Percentiles rank a stretch among this genome's conserved stretches.
Evolutionary conservation across 1,139 yeast species (phyloP).

Genomic region (Magnusiomyces tetraspermus): DNA sequence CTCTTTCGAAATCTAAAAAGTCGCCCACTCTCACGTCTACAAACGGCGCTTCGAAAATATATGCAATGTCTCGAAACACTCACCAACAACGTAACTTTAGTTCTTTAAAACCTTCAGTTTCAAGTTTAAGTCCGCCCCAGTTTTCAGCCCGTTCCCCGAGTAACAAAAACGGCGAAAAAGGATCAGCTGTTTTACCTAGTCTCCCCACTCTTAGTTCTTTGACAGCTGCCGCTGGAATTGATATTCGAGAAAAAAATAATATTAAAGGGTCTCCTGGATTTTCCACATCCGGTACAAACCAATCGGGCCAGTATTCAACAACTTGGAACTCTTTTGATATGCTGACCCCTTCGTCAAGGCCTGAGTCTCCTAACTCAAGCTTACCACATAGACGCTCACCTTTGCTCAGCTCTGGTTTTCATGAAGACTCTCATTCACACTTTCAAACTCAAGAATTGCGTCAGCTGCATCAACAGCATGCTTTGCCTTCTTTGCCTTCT

Average conservation of each 20-base stretch:
- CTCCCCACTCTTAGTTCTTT: constrained; percentile 13
- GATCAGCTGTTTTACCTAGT: constrained; percentile 5
- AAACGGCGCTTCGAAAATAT: neutral
- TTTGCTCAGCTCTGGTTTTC: neutral
- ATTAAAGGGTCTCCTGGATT: constrained; percentile 1
- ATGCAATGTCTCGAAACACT: constrained; percentile 1
- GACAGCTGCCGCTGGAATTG: constrained; percentile 14
- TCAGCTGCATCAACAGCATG: neutral
- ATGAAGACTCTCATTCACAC: neutral
- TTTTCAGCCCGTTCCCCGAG: constrained; percentile 9
- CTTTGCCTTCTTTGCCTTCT: neutral
- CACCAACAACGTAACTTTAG: constrained; percentile 6
- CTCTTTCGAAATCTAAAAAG: neutral
- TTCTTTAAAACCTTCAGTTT: neutral
- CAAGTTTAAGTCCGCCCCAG: constrained; percentile 7
- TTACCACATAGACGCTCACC: neutral
- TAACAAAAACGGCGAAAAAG: constrained; percentile 2
- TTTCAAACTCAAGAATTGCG: neutral
- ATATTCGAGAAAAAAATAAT: constrained; percentile 7
- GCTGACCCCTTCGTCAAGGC: constrained; percentile 26
- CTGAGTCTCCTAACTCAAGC: constrained; percentile 18
- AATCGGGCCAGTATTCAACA: neutral
- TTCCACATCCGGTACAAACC: constrained; percentile 6
- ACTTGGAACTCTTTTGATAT: constrained; percentile 17
- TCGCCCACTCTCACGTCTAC: neutral